phyloP scores from a whole-genome alignment of 495 filamentous ascomycete genomes.

The Penicillium canescens region DNA sequence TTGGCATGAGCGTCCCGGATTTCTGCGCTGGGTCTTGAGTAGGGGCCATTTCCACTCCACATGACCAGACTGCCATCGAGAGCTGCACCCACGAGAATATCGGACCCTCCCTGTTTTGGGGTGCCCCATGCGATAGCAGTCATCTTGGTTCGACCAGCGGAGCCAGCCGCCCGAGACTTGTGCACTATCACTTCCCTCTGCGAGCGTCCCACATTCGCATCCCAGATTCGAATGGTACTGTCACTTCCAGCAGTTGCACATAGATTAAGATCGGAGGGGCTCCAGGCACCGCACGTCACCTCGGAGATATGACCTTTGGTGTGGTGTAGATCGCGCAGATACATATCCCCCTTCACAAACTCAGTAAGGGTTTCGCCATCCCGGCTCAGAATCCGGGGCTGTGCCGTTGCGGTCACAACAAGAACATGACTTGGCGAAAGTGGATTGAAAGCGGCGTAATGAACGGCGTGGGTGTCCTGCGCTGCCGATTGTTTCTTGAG shows the following conservation, averaged over 20 bases:
- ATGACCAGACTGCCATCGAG: conserved; percentile 90
- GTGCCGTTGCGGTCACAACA: conserved; percentile 80
- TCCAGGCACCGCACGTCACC: conserved; percentile 84
- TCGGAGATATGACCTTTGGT: conserved; percentile 96
- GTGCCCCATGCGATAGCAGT: conserved; percentile 90
- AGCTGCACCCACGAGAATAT: conserved; percentile 81
- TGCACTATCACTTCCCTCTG: conserved; percentile 95
- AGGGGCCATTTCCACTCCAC: conserved; percentile 88
- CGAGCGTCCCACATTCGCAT: conserved; percentile 79
- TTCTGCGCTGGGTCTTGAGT: conserved; percentile 80
- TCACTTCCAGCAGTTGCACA: conserved; percentile 91
- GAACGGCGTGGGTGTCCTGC: conserved; percentile 82
- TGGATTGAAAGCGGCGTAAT: conserved; percentile 85
- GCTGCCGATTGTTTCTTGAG: conserved; percentile 69
- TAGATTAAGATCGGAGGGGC: conserved; percentile 75
- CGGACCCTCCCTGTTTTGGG: conserved; percentile 70
- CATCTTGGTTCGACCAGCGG: conserved; percentile 89
- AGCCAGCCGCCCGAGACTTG: conserved; percentile 82
- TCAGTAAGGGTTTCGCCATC: conserved; percentile 84
- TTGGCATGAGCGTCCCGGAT: conserved; percentile 79
- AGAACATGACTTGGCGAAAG: conserved; percentile 78
- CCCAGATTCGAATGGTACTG: conserved; percentile 94
- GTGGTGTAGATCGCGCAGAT: conserved; percentile 91
- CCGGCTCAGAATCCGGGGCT: conserved; percentile 83
- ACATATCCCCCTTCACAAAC: conserved; percentile 98